phyloP scores from a whole-genome alignment of 2,329 filamentous ascomycete genomes.

The Diaporthe velutina region DNA sequence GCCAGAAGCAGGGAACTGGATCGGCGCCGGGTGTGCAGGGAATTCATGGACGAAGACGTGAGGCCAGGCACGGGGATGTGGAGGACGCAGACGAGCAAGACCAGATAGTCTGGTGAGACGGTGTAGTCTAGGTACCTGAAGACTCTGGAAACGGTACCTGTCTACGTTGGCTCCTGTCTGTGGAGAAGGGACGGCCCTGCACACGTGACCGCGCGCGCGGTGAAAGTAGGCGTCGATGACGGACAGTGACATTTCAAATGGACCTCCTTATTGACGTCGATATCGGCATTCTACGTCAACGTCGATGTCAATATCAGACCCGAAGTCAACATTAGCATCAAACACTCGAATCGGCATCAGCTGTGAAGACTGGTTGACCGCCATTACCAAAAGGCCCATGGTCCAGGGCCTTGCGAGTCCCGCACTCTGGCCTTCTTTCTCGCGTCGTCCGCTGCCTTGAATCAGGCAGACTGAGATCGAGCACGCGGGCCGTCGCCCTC shows the following conservation, averaged over 20 bases:
- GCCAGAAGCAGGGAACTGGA: neutral
- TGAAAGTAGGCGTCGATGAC: neutral
- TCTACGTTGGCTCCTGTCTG: no score
- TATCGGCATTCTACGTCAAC: neutral
- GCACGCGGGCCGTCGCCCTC: neutral
- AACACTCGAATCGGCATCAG: no score
- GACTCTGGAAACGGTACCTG: neutral
- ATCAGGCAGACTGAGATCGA: neutral
- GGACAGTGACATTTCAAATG: conserved; percentile 9
- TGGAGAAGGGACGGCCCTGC: no score
- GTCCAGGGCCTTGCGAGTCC: neutral
- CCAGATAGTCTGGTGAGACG: no score
- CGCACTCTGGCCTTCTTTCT: neutral
- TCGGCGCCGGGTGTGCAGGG: neutral
- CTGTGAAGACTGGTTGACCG: neutral
- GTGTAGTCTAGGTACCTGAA: neutral
- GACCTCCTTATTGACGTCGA: neutral
- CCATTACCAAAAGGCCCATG: neutral
- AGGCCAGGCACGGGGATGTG: neutral
- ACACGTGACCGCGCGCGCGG: conserved; percentile 19
- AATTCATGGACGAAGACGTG: neutral
- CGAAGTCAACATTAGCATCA: neutral
- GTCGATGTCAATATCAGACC: neutral
- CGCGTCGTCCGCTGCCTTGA: neutral
- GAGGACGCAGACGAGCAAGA: no score